Percentiles rank a stretch among this genome's conserved stretches.
Conservation (phyloP, 2,329 filamentous ascomycete species). For the Penicillium griseofulvum region DNA sequence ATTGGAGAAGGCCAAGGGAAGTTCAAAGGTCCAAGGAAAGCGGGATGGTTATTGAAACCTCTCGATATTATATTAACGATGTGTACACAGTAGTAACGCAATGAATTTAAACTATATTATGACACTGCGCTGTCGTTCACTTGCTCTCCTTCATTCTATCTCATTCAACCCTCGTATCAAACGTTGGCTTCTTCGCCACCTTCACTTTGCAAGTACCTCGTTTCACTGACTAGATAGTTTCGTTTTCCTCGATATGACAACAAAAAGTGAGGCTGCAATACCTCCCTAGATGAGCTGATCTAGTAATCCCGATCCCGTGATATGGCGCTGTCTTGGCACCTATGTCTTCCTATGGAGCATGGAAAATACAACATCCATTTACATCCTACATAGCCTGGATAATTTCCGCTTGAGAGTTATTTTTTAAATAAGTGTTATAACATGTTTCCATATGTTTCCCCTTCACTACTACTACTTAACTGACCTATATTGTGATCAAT, state of each 20-base stretch:
- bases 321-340: too few species aligned
- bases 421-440: too few species aligned
- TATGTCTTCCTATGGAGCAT: too few species aligned
- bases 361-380: too few species aligned
- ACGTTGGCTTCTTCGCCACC: background rate
- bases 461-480: too few species aligned
- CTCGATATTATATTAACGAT: background rate
- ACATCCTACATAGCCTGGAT: too few species aligned
- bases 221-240: slow-evolving; percentile 19
- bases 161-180: too few species aligned
- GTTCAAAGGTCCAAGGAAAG: slow-evolving; percentile 3
- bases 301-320: background rate
- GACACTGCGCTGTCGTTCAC: too few species aligned
- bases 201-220: slow-evolving; percentile 18
- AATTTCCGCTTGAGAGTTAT: too few species aligned
- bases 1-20: slow-evolving; percentile 32
- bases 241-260: slow-evolving; percentile 28
- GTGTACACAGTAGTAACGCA: background rate
- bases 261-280: slow-evolving; percentile 23
- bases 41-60: slow-evolving; percentile 16
- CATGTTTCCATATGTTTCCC: too few species aligned
- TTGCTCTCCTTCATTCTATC: too few species aligned
- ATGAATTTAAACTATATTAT: background rate
- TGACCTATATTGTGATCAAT: too few species aligned
- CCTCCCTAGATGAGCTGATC: slow-evolving; percentile 26